These are phyloP conservation scores for Tricholoma terreum DNA, from an alignment of 768 basidiomycete species.

Conservation along the genomic window DNA sequence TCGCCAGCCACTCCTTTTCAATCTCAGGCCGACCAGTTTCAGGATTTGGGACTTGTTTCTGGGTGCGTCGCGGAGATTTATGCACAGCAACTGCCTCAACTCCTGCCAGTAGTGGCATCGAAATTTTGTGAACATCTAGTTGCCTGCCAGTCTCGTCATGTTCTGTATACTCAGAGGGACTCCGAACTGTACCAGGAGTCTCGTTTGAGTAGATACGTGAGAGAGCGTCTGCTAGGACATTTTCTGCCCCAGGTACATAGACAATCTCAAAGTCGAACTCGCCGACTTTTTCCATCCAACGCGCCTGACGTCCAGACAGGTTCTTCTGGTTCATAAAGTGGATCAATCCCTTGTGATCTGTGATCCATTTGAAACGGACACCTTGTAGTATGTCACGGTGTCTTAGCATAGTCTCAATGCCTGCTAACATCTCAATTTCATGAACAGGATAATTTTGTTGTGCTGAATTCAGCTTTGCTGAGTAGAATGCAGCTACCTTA, in stretches of 20 bases:
- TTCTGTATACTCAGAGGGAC: conserved; percentile 10
- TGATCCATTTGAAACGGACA: too few relatives aligned
- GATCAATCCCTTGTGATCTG: too few relatives aligned
- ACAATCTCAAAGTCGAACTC: conserved; percentile 5
- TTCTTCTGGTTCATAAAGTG: not conserved
- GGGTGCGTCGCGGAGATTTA: not conserved
- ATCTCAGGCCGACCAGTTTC: conserved; percentile 1
- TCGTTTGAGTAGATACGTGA: conserved; percentile 3
- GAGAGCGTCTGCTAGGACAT: conserved; percentile 1
- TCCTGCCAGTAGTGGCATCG: conserved; percentile 4
- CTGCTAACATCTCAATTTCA: too few relatives aligned
- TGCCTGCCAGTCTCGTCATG: not conserved
- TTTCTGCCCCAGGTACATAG: not conserved
- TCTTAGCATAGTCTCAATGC: too few relatives aligned
- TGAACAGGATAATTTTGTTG: too few relatives aligned
- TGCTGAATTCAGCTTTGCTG: conserved; percentile 17
- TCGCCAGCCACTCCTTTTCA: not conserved
- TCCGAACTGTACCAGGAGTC: conserved; percentile 6
- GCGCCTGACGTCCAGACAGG: too few relatives aligned
- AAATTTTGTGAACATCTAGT: not conserved
- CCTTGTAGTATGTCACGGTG: conserved; percentile 21
- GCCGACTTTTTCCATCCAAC: conserved; percentile 6
- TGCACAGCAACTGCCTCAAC: not conserved
- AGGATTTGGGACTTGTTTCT: not conserved
- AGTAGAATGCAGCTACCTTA: conserved; percentile 26